Base-by-base conservation (phyloP, 192 early-diverging fungal genomes). In the Linnemannia hyalina region DNA sequence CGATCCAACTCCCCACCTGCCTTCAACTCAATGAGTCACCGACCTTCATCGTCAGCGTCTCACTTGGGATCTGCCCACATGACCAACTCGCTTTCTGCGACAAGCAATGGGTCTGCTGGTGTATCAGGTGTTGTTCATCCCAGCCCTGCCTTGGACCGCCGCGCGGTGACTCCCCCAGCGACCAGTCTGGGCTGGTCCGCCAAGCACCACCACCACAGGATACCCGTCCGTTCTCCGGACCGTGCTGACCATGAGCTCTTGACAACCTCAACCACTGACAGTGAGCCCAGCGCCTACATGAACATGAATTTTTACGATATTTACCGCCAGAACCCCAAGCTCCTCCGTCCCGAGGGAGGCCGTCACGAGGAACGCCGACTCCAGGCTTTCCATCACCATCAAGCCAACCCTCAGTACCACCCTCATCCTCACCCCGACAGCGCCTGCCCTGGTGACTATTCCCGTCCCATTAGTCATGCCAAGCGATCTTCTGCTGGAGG, bases 271-370 rank as follows among this genome's bases (percentile, higher is more conserved):
- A 52, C 69, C 15, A 36, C 57, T n/a, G 78, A 80, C 44, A 73
- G 74, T 16, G 68, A 35, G 46, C 75, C 82, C 11, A 84, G 82
- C 68, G 75, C 65, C 15, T 80, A 68, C 40, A 44, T 85, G 60
- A 85, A 85, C 44, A 80, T 85, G 83, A 75, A 85, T 36, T 85
- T 70, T 36, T 85, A 80, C 40, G 70, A 75, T 70, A 80, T 85
- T 38, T 85, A 80, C 60, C 78, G 73, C 4, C 68, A 76, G 38
- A 82, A 79, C 49, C 83, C 83, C n/a, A 75, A 71, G 47, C 70
- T 85, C 0, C 60, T 85, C 2, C 78, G 83, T 41, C 83, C 83
- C 16, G 55, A 85, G 22, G 83, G 83, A 5, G 83, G 83, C 4
- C 77, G 78, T 10, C 47, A 55, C 18, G 83, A 85, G 22, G 83